These are phyloP conservation scores for Neonectria hederae DNA, from an alignment of 2,329 filamentous ascomycete genomes.

Conservation along the genomic window DNA sequence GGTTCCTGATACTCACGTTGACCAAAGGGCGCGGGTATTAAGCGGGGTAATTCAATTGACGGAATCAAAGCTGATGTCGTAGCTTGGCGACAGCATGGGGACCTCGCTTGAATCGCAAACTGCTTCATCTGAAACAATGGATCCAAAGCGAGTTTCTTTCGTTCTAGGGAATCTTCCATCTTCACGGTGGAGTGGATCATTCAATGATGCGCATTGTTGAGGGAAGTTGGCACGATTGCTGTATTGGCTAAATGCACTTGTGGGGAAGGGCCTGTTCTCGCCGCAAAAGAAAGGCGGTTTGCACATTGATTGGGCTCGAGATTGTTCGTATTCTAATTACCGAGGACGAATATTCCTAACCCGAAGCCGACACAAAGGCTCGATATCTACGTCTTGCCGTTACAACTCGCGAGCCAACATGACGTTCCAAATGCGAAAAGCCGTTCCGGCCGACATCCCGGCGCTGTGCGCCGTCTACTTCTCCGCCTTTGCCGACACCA, in stretches of 20 bases:
- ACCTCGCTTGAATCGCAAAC: not conserved
- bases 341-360: not conserved
- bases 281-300: slow-evolving; percentile 9
- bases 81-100: not conserved
- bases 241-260: slow-evolving; percentile 2
- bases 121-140: not conserved
- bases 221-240: slow-evolving; percentile 14
- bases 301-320: not conserved
- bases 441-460: slow-evolving; percentile 51
- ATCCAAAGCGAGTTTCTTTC: not conserved
- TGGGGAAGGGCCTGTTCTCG: slow-evolving; percentile 7
- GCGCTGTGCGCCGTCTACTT: slow-evolving; percentile 55
- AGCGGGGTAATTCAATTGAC: slow-evolving; percentile 18
- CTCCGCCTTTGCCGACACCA: slow-evolving; percentile 53
- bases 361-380: not conserved
- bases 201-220: slow-evolving; percentile 2
- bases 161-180: not conserved
- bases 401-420: slow-evolving; percentile 20
- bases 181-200: not conserved
- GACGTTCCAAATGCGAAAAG: slow-evolving; percentile 49
- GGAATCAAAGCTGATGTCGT: not conserved
- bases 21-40: slow-evolving; percentile 28
- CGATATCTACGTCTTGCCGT: not conserved
- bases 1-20: slow-evolving; percentile 18
- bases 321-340: not conserved